These are phyloP conservation scores for Abelmoschus esculentus DNA, from an alignment of 345 rosid species.

Conservation along the genomic window DNA sequence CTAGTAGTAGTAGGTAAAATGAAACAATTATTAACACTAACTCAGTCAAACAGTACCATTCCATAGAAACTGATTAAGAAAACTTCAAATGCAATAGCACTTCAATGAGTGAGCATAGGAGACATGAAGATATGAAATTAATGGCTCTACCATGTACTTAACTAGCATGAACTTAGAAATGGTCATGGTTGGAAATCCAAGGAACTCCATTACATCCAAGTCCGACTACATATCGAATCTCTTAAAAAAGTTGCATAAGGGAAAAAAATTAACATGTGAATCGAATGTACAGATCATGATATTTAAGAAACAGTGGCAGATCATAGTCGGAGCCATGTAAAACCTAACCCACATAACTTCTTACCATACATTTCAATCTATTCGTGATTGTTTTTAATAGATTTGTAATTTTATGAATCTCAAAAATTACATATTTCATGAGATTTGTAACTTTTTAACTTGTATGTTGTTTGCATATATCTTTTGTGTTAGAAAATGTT, in stretches of 20 bases:
- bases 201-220: neutral
- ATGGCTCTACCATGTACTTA: neutral
- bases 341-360: neutral
- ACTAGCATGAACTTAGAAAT: neutral
- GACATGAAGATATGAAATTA: neutral
- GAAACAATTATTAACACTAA: neutral
- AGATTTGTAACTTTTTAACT: too few relatives aligned
- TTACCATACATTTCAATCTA: neutral
- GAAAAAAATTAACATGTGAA: neutral
- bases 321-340: neutral
- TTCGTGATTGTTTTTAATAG: neutral
- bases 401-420: too few relatives aligned
- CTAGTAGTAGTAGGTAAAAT: conserved; percentile 4
- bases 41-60: neutral
- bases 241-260: neutral
- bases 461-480: too few relatives aligned
- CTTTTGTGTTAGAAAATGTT: too few relatives aligned
- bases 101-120: neutral
- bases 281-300: neutral
- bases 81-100: neutral
- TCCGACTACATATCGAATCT: neutral
- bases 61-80: neutral
- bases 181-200: neutral
- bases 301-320: neutral
- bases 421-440: too few relatives aligned